Base-by-base conservation (phyloP, 805 yeast species). In the Candida boleticola region DNA sequence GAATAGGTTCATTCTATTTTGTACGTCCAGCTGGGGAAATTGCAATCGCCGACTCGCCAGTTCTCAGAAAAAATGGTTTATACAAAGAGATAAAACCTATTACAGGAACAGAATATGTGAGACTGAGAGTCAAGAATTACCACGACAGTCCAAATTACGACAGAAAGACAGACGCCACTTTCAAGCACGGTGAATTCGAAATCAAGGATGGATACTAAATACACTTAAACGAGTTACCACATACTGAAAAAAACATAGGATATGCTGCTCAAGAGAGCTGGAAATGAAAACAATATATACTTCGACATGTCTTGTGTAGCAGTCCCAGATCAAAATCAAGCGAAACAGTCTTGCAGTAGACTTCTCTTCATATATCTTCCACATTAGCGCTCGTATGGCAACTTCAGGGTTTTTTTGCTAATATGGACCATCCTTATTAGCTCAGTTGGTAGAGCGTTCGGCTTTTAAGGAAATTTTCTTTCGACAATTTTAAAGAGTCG, bases 371-470 rank as follows among this genome's bases (percentile, higher is more conserved):
- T n/a, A n/a, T n/a, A n/a, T n/a, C n/a, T n/a, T n/a, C n/a, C n/a
- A n/a, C n/a, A n/a, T n/a, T n/a, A n/a, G n/a, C n/a, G n/a, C n/a
- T n/a, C n/a, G n/a, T n/a, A n/a, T n/a, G n/a, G n/a, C n/a, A n/a
- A n/a, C n/a, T n/a, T n/a, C n/a, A n/a, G n/a, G n/a, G n/a, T n/a
- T n/a, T n/a, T n/a, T n/a, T n/a, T n/a, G n/a, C n/a, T 7, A 23
- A 7, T 23, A 23, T 23, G 39, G 37, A 43, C 42, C 14, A 31
- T 44, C 47, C 47, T 44, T 41, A 45, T 66, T 77, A 77, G 82
- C 80, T 76, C 82, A 76, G 80, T 76, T 76, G 82, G 80, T 76
- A 74, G 80, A 76, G 80, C 80, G 80, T 75, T 76, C 80, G 80
- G 79, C 82, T 76, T 75, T 74, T 74, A 74, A 58, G 71, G 40